These are phyloP conservation scores for Glycine latifolia DNA, from an alignment of 306 rosid species.

Conservation along the genomic window DNA sequence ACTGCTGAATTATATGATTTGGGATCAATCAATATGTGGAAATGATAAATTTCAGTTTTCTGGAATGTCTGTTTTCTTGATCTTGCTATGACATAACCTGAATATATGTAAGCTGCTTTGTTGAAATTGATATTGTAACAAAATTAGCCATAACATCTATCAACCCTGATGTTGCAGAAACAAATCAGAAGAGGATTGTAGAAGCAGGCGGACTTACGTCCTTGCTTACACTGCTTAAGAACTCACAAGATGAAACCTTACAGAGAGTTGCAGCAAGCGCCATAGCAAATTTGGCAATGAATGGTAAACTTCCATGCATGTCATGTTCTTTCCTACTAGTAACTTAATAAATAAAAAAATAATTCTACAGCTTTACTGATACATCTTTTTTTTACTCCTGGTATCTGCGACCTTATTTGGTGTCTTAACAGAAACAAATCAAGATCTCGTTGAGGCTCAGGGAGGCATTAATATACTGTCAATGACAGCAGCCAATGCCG, in stretches of 20 bases:
- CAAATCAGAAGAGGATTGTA: conserved; percentile 86
- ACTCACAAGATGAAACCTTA: conserved; percentile 74
- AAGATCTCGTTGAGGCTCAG: conserved; percentile 84
- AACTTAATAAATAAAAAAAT: background rate
- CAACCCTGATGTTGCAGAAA: conserved; percentile 56
- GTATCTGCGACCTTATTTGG: conserved; percentile 30
- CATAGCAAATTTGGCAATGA: conserved; percentile 90
- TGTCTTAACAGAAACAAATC: conserved; percentile 77
- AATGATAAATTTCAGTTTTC: background rate
- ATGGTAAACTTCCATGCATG: conserved; percentile 54
- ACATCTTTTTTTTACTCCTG: conserved; percentile 12
- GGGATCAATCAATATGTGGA: background rate
- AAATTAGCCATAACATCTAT: conserved; percentile 29
- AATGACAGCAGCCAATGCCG: conserved; percentile 68
- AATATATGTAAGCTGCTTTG: background rate
- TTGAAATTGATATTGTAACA: conserved; percentile 23
- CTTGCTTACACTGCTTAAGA: conserved; percentile 73
- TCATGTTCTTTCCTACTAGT: background rate
- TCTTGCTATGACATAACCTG: background rate
- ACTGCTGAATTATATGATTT: background rate
- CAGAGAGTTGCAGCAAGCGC: conserved; percentile 95
- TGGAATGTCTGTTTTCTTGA: background rate
- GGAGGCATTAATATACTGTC: conserved; percentile 82
- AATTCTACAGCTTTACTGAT: background rate
- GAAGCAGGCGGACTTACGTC: conserved; percentile 84